A percentile compares a stretch with the other conserved stretches of the same genome.
Conservation (phyloP, 164 flowering plant genomes). For the Santalum album region DNA sequence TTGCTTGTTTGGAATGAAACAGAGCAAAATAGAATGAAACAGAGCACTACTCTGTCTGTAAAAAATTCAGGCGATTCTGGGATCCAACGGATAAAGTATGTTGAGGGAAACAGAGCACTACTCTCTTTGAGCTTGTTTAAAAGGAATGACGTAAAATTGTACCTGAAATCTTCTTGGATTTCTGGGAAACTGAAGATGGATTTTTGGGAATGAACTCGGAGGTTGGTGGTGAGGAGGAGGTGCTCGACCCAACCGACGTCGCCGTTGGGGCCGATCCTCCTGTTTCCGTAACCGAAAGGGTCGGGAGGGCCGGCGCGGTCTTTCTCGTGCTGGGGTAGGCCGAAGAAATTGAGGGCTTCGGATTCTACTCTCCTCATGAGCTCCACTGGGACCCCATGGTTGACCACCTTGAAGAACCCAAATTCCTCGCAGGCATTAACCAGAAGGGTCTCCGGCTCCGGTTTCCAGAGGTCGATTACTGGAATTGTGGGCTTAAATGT, state of each 20-base stretch:
- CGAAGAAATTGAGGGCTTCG: conserved; percentile 55
- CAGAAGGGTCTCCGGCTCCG: conserved; percentile 34
- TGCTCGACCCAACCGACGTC: conserved; percentile 96
- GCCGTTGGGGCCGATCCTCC: conserved; percentile 71
- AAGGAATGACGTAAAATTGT: no score
- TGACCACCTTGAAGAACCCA: conserved; percentile 81
- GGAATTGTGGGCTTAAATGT: conserved; percentile 66
- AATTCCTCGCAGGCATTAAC: conserved; percentile 68
- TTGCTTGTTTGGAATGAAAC: no score
- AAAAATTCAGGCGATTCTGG: no score
- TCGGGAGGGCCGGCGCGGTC: conserved; percentile 53
- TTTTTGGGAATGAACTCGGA: conserved; percentile 22
- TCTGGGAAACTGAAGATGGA: conserved; percentile 24
- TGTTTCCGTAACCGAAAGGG: conserved; percentile 84
- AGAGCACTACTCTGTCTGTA: no score
- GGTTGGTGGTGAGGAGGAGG: conserved; percentile 47
- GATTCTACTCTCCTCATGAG: conserved; percentile 40
- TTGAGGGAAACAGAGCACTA: no score
- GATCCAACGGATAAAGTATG: no score
- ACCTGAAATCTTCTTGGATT: conserved; percentile 50
- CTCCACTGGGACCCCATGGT: conserved; percentile 66
- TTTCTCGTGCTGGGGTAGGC: conserved; percentile 48
- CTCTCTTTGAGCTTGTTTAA: no score
- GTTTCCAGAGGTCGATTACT: conserved; percentile 49
- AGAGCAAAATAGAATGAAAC: no score